A percentile compares a stretch with the other conserved stretches of the same genome.
These are phyloP conservation scores for Aureobasidium pullulans DNA, from an alignment of 2,329 filamentous ascomycete species.

Conservation along the genomic window DNA sequence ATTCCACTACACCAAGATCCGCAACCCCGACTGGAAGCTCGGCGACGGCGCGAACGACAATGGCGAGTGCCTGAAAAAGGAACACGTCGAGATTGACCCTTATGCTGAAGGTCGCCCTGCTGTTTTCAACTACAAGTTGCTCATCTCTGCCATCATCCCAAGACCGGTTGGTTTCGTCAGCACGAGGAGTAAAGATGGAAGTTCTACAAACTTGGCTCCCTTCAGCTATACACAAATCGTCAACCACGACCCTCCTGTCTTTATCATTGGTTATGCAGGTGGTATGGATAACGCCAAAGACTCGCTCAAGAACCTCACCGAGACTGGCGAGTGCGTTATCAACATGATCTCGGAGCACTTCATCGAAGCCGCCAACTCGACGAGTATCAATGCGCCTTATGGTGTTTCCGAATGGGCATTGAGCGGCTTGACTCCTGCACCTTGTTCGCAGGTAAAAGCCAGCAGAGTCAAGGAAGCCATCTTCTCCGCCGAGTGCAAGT, in stretches of 20 bases:
- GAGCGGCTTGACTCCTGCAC: constrained; percentile 64
- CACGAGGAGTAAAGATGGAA: constrained; percentile 55
- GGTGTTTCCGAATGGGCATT: constrained; percentile 74
- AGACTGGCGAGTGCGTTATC: constrained; percentile 64
- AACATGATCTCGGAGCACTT: constrained; percentile 83
- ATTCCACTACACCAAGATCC: constrained; percentile 56
- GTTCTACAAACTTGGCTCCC: constrained; percentile 68
- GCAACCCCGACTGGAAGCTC: constrained; percentile 57
- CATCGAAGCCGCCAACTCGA: constrained; percentile 80
- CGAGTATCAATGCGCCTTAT: constrained; percentile 68
- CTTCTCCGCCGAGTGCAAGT: constrained; percentile 72
- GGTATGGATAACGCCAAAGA: constrained; percentile 63
- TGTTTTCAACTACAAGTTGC: constrained; percentile 79
- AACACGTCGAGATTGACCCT: constrained; percentile 74
- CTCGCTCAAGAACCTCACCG: constrained; percentile 64
- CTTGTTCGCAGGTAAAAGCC: constrained; percentile 58
- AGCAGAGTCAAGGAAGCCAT: constrained; percentile 75
- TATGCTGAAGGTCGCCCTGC: constrained; percentile 61
- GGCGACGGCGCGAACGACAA: constrained; percentile 58
- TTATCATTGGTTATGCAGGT: constrained; percentile 57
- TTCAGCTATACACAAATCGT: constrained; percentile 83
- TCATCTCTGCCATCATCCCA: constrained; percentile 74
- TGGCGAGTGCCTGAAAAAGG: constrained; percentile 43
- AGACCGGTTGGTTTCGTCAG: constrained; percentile 66
- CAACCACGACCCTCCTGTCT: constrained; percentile 79